Base-by-base conservation (phyloP, 2,329 filamentous ascomycete genomes). In the Xylaria hypoxylon region DNA sequence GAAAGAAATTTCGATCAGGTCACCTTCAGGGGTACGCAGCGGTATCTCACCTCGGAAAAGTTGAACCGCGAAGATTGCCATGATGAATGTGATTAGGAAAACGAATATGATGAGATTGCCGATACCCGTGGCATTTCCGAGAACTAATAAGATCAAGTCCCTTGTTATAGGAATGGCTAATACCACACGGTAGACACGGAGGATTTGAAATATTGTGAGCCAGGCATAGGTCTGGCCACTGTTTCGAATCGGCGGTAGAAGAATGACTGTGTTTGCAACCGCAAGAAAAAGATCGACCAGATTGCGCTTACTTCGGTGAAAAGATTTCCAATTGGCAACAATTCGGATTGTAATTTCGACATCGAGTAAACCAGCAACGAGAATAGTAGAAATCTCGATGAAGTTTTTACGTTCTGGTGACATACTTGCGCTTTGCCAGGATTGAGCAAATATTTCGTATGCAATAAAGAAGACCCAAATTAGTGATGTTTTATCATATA, bases 41-140 rank as follows among this genome's bases (percentile, higher is more conserved):
- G 92, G 90, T 31, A 98, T 87, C 72, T 97, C 90, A 33, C 94
- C 94, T 40, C 96, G 90, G 75, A 99, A 97, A 3, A 99, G 87
- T 77, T 99, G 95, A 1, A 92, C 89, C 6, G 96, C 96, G 73
- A 99, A 94, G 64, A 99, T 97, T 2, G 96, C 91, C 72, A 94
- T 92, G 51, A 99, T 85, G 75, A 97, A 98, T 0, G 94, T 97
- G 75, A 97, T 92, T 58, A 99, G 84, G 76, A 98, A 97, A 74
- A 99, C 94, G 77, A 99, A 99, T 19, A 98, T 83, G 81, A 99
- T 96, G 68, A 99, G 83, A 76, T 99, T 99, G 44, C 92, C 87
- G 68, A 99, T 90, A 92, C 96, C 96, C 50, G 90, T 88, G 4
- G 94, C 91, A 77, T 98, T 98, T 68, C 96, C 92, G 67, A 99